Base-by-base conservation (phyloP, 768 basidiomycete species). In the Chalciporus sphaerocephalus region DNA sequence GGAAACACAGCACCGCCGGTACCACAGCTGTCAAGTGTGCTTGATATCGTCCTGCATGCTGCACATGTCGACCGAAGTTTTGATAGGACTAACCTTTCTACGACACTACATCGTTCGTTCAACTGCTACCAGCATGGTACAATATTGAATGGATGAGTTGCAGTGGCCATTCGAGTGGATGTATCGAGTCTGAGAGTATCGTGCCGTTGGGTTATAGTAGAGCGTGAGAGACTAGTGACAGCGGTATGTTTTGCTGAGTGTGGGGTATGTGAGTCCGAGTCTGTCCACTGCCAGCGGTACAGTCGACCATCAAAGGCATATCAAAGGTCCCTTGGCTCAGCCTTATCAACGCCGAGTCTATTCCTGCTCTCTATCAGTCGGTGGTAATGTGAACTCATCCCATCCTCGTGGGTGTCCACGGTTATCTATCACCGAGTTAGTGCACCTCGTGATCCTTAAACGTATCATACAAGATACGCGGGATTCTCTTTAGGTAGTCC, bases 1-100 rank as follows among this genome's bases (percentile, higher is more conserved):
- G 44, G 48, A 50, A 62, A 57, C 60, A 28, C 60, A 4, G 52
- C 55, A 22, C 42, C 22, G 22, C 30, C 21, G 33, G 43, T 38
- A 46, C 28, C 43, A 15, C 44, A 46, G 53, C 53, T 52, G 51
- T 62, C 53, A 15, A 35, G 58, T 33, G 43, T 61, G 51, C 50
- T 54, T 48, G 49, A 15, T 60, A n/a, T 61, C 60, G 51, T 61
- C 60, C 41, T 58, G 39, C 25, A 45, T 22, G 38, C 45, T 20
- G 24, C 13, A 2, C 15, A 13, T 18, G 15, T n/a, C 12, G 18
- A 35, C 13, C 4, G 18, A 15, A 2, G 36, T n/a, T 28, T 17
- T 3, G 15, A 18, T 23, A n/a, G 25, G 15, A 52, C 54, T 46
- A 34, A 50, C 51, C 46, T 40, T 21, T 13, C n/a, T 9, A 18